Conservation (phyloP, 108 stramenopile genomes). For the Cyclotella baltica region DNA sequence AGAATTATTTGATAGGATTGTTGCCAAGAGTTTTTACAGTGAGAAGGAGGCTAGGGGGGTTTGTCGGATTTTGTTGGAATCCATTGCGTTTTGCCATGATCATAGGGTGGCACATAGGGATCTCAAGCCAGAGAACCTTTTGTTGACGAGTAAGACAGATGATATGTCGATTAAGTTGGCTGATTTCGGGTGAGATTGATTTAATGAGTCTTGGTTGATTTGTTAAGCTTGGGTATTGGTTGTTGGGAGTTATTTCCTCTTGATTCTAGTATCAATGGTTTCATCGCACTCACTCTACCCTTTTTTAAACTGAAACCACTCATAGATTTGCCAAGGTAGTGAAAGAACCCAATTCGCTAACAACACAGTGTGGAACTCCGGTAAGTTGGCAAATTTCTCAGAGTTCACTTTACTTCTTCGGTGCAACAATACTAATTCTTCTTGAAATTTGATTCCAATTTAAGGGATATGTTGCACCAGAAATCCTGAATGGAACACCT, state of each 20-base stretch:
- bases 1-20: conserved; percentile 97
- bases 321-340: conserved; percentile 80
- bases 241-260: too few species aligned
- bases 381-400: conserved; percentile 22
- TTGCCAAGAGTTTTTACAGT: conserved; percentile 90
- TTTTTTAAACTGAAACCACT: too few species aligned
- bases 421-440: background rate
- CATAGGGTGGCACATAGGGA: conserved; percentile 78
- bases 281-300: too few species aligned
- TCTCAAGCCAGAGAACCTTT: background rate
- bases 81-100: conserved; percentile 84
- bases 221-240: too few species aligned
- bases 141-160: conserved; percentile 72
- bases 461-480: conserved; percentile 94
- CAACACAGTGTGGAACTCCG: conserved; percentile 95
- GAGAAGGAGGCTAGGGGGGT: conserved; percentile 92
- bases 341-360: conserved; percentile 65
- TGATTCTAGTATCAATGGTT: too few species aligned
- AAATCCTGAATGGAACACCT: conserved; percentile 88
- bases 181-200: conserved; percentile 88
- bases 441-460: background rate
- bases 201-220: background rate
- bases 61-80: conserved; percentile 81
- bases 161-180: conserved; percentile 95
- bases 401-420: conserved; percentile 27